These are phyloP conservation scores for Botrytis tulipae DNA, from an alignment of 2,329 filamentous ascomycete species.

Conservation along the genomic window DNA sequence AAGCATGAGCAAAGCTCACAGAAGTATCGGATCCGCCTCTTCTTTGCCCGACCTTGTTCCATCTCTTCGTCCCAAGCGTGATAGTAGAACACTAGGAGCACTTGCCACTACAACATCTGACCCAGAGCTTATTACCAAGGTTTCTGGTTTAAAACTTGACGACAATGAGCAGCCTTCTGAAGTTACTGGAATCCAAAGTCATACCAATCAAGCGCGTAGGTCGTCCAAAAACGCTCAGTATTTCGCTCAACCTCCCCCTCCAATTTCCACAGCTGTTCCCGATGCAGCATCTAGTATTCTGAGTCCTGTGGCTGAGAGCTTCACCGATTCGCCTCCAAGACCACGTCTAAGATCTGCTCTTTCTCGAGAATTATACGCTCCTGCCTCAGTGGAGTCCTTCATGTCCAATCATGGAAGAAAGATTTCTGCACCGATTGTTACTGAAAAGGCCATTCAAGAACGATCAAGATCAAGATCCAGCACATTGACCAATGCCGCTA, in stretches of 20 bases:
- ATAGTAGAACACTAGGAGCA: conserved; percentile 16
- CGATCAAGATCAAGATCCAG: conserved; percentile 27
- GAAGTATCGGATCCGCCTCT: conserved; percentile 33
- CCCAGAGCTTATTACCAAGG: conserved; percentile 22
- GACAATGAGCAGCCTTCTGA: conserved; percentile 25
- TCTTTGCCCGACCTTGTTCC: conserved; percentile 39
- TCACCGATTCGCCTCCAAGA: conserved; percentile 18
- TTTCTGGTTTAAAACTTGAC: conserved; percentile 15
- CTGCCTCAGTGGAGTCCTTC: not conserved
- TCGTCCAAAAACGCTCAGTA: conserved; percentile 26
- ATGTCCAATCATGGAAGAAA: conserved; percentile 33
- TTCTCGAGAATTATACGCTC: not conserved
- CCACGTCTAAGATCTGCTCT: conserved; percentile 4
- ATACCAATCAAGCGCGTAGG: conserved; percentile 27
- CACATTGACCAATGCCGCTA: conserved; percentile 24
- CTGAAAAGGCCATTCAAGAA: conserved; percentile 28
- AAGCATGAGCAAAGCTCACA: conserved; percentile 29
- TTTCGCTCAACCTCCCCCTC: conserved; percentile 16
- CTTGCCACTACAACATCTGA: conserved; percentile 3
- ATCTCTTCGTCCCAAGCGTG: conserved; percentile 28
- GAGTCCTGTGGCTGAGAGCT: conserved; percentile 35
- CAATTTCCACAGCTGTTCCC: not conserved
- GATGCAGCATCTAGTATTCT: conserved; percentile 23
- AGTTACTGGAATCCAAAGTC: conserved; percentile 16
- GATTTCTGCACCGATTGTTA: conserved; percentile 32